Evolutionary conservation across 2,329 filamentous ascomycete species (phyloP).

Genomic region (Capronia americana): DNA sequence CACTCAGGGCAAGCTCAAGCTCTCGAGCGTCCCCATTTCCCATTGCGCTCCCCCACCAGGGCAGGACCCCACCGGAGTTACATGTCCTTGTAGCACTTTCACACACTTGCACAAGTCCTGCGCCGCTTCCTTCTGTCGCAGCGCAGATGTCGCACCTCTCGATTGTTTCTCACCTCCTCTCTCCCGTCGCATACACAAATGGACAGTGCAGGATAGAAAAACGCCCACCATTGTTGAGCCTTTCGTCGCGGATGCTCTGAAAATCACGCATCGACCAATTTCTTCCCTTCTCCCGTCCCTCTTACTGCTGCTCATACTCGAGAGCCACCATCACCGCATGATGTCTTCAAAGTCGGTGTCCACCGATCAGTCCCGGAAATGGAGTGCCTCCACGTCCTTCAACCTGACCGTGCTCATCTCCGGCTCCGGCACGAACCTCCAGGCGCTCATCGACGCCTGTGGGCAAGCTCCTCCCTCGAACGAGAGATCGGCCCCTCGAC

Average conservation of each 20-base stretch:
- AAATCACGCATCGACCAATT: background rate
- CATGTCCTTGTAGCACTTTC: constrained; percentile 17
- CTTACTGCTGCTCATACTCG: background rate
- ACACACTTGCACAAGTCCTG: constrained; percentile 10
- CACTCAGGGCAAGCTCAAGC: background rate
- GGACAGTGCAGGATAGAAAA: background rate
- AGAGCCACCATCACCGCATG: background rate
- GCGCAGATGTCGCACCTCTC: constrained; percentile 9
- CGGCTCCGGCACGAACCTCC: constrained; percentile 77
- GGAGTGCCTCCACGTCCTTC: constrained; percentile 35
- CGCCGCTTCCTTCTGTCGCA: constrained; percentile 15
- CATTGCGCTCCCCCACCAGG: background rate
- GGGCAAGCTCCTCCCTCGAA: constrained; percentile 46
- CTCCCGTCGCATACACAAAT: background rate
- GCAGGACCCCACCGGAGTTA: constrained; percentile 1
- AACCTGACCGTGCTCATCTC: constrained; percentile 70
- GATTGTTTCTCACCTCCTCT: background rate
- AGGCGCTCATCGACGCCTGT: constrained; percentile 73
- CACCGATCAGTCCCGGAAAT: constrained; percentile 33
- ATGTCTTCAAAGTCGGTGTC: constrained; percentile 21
- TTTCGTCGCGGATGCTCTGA: background rate
- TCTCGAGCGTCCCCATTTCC: background rate
- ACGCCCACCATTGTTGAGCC: background rate
- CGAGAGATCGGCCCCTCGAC: constrained; percentile 21
- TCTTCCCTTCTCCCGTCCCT: background rate